Conservation (phyloP, 495 filamentous ascomycete genomes). For the Penicillium lividum region DNA sequence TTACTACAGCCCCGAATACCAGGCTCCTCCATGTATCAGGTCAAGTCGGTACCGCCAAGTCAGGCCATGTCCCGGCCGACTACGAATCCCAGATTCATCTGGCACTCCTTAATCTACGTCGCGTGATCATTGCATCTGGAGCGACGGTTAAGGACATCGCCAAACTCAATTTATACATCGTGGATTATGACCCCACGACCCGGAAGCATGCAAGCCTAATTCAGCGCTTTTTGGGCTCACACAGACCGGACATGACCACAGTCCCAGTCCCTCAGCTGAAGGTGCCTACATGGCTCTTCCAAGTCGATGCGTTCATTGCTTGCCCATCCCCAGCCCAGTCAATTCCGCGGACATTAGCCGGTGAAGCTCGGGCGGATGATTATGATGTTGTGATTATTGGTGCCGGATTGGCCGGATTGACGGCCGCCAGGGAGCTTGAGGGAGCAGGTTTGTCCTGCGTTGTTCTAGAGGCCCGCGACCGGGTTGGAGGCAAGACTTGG, state of each 20-base stretch:
- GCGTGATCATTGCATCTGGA: constrained; percentile 17
- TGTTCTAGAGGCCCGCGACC: constrained; percentile 51
- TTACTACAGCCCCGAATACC: constrained; percentile 1
- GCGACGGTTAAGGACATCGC: constrained; percentile 26
- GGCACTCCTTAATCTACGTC: constrained; percentile 30
- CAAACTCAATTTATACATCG: constrained; percentile 37
- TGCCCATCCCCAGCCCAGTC: constrained; percentile 9
- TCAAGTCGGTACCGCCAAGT: constrained; percentile 24
- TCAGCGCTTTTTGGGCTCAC: constrained; percentile 28
- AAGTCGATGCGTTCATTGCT: constrained; percentile 39
- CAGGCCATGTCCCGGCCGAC: constrained; percentile 24
- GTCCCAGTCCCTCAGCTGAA: constrained; percentile 36
- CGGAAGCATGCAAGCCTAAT: constrained; percentile 26
- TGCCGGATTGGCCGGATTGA: constrained; percentile 50
- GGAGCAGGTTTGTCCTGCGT: constrained; percentile 41
- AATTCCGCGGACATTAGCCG: not conserved
- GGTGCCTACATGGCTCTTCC: constrained; percentile 31
- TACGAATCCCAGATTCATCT: constrained; percentile 36
- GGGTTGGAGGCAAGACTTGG: constrained; percentile 54
- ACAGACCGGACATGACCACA: constrained; percentile 34
- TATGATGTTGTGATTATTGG: constrained; percentile 53
- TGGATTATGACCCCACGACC: constrained; percentile 30
- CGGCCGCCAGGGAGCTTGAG: constrained; percentile 43
- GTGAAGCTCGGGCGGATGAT: not conserved
- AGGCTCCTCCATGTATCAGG: constrained; percentile 23